Percentiles rank a stretch among this genome's conserved stretches.
Evolutionary conservation across 2,329 filamentous ascomycete species (phyloP).

Genomic region (Sclerotinia subarctica): DNA sequence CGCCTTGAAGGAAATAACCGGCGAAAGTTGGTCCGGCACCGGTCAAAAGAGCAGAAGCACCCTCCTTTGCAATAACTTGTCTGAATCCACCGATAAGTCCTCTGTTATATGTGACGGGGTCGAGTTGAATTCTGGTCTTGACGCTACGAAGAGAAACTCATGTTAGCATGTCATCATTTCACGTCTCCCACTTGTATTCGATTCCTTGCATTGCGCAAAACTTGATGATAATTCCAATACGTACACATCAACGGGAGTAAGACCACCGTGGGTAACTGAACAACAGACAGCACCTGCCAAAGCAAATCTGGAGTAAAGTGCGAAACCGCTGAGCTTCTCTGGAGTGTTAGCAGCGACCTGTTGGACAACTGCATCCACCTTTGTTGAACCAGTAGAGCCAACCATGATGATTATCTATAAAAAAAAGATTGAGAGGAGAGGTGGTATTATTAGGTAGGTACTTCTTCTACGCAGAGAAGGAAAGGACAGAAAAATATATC

Average conservation of each 20-base stretch:
- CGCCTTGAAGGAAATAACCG: constrained; percentile 91
- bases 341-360: constrained; percentile 36
- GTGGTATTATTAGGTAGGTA: constrained; percentile 2
- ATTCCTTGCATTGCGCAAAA: constrained; percentile 6
- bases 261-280: constrained; percentile 92
- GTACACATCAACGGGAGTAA: constrained; percentile 99
- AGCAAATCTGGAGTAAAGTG: constrained; percentile 93
- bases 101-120: constrained; percentile 83
- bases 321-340: constrained; percentile 57
- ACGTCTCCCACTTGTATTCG: constrained; percentile 23
- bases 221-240: constrained; percentile 43
- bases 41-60: constrained; percentile 80
- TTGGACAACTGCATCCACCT: constrained; percentile 38
- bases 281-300: constrained; percentile 98
- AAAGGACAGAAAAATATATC: constrained; percentile 4
- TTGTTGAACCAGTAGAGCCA: constrained; percentile 36
- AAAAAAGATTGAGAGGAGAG: constrained; percentile 25
- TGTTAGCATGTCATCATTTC: constrained; percentile 29
- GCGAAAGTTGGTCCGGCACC: constrained; percentile 82
- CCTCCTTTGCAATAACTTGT: constrained; percentile 80
- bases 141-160: constrained; percentile 54
- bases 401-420: constrained; percentile 31
- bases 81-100: constrained; percentile 83
- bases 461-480: constrained; percentile 8
- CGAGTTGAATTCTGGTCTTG: constrained; percentile 94